These are phyloP conservation scores for Hysterium pulicare DNA, from an alignment of 2,329 filamentous ascomycete species.

Conservation along the genomic window DNA sequence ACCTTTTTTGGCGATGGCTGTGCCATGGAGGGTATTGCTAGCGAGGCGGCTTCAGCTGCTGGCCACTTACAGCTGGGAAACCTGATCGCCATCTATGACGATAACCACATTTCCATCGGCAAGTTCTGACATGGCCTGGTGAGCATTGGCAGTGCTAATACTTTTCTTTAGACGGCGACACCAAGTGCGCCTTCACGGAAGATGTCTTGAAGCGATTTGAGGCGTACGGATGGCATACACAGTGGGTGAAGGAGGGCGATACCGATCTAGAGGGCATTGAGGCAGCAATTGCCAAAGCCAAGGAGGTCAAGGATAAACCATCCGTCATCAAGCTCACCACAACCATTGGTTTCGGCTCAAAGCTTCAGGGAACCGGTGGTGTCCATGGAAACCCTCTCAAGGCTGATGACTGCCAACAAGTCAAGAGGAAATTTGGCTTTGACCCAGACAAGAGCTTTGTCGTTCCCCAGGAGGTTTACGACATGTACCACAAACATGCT, in stretches of 20 bases:
- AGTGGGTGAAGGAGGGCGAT: conserved; percentile 84
- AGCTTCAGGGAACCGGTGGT: conserved; percentile 87
- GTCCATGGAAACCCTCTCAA: conserved; percentile 97
- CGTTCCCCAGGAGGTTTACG: conserved; percentile 93
- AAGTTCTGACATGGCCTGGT: conserved; percentile 23
- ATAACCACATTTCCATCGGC: conserved; percentile 93
- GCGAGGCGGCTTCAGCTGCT: conserved; percentile 86
- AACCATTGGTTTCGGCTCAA: conserved; percentile 94
- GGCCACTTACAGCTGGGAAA: conserved; percentile 98
- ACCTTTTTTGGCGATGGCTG: conserved; percentile 96
- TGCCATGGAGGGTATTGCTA: conserved; percentile 95
- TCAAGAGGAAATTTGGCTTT: conserved; percentile 96
- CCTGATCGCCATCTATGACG: conserved; percentile 94
- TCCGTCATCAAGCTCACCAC: conserved; percentile 95
- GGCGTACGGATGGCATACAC: conserved; percentile 92
- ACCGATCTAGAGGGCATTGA: conserved; percentile 83
- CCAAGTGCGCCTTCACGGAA: conserved; percentile 94
- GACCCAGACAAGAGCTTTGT: conserved; percentile 90
- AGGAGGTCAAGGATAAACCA: conserved; percentile 92
- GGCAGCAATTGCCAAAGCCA: conserved; percentile 78
- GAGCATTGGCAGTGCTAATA: conserved; percentile 9
- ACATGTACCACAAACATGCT: conserved; percentile 80
- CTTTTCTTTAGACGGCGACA: conserved; percentile 71
- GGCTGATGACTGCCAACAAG: conserved; percentile 85
- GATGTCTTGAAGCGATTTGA: conserved; percentile 94